phyloP scores from a whole-genome alignment of 768 basidiomycete genomes.

The Mycena belliarum region DNA sequence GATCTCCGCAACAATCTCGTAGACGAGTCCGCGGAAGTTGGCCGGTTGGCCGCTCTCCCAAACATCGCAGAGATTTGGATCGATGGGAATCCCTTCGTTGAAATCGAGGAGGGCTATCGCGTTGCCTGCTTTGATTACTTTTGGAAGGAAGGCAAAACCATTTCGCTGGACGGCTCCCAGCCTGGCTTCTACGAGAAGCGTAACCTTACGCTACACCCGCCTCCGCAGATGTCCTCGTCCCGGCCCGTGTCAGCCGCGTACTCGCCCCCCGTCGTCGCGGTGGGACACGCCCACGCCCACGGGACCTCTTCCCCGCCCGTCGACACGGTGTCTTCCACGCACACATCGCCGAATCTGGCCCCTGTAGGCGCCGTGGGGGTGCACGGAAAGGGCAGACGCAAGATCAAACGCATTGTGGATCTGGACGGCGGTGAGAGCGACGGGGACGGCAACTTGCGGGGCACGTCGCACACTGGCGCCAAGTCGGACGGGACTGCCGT shows the following conservation, averaged over 20 bases:
- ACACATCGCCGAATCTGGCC: slow-evolving; percentile 44
- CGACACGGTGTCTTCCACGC: slow-evolving; percentile 30
- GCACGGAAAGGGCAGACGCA: slow-evolving; percentile 48
- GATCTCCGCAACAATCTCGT: slow-evolving; percentile 82
- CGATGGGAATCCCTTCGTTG: slow-evolving; percentile 80
- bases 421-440: slow-evolving; percentile 55
- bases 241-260: slow-evolving; percentile 49
- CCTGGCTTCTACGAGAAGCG: slow-evolving; percentile 75
- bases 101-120: slow-evolving; percentile 73
- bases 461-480: slow-evolving; percentile 31
- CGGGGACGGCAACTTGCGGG: slow-evolving; percentile 32
- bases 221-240: slow-evolving; percentile 53
- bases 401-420: slow-evolving; percentile 81
- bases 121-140: slow-evolving; percentile 83
- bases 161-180: slow-evolving; percentile 72
- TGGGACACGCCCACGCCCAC: slow-evolving; percentile 40
- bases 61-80: slow-evolving; percentile 81
- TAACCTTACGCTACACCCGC: slow-evolving; percentile 48
- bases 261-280: slow-evolving; percentile 64
- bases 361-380: slow-evolving; percentile 37
- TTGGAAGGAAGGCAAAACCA: slow-evolving; percentile 76
- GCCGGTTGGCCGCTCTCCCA: slow-evolving; percentile 77
- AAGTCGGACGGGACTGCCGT: slow-evolving; percentile 32
- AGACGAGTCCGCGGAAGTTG: slow-evolving; percentile 83
- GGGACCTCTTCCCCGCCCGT: slow-evolving; percentile 17